Conservation (phyloP, 1,284 basidiomycete genomes). For the Sporisorium iseilematis-ciliati region DNA sequence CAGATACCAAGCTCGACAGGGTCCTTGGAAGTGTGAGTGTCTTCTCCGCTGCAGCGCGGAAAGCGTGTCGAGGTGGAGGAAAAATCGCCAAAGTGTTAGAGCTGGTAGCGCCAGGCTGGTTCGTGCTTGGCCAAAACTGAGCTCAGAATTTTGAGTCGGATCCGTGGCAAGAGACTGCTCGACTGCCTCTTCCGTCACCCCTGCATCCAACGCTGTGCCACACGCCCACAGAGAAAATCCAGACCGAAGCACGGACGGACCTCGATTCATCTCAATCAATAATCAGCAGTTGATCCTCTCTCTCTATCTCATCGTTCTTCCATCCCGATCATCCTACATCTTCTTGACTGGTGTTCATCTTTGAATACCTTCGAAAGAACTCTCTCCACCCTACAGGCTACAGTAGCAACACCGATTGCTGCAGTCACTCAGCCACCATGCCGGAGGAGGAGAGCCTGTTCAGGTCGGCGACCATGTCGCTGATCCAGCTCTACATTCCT, state of each 20-base stretch:
- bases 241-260: conserved; percentile 12
- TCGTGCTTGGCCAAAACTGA: conserved; percentile 4
- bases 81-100: conserved; percentile 15
- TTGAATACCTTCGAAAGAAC: conserved; percentile 1
- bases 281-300: background rate
- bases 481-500: conserved; percentile 97
- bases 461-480: conserved; percentile 79
- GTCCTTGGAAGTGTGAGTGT: conserved; percentile 8
- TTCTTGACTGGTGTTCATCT: background rate
- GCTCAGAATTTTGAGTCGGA: conserved; percentile 15
- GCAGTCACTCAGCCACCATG: conserved; percentile 32
- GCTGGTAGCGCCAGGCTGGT: background rate
- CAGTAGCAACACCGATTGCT: conserved; percentile 3
- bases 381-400: background rate
- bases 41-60: conserved; percentile 1
- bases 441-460: conserved; percentile 66
- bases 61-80: conserved; percentile 30
- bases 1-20: conserved; percentile 8
- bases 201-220: no score
- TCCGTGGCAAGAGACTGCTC: conserved; percentile 14
- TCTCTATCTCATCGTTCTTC: background rate
- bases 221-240: background rate
- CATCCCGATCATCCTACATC: conserved; percentile 1
- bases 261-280: conserved; percentile 14
- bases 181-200: no score